Evolutionary conservation across 257 asterid genomes (phyloP), one percentile per base, ranked within the genome.

Genomic region (Nemophila menziesii): DNA sequence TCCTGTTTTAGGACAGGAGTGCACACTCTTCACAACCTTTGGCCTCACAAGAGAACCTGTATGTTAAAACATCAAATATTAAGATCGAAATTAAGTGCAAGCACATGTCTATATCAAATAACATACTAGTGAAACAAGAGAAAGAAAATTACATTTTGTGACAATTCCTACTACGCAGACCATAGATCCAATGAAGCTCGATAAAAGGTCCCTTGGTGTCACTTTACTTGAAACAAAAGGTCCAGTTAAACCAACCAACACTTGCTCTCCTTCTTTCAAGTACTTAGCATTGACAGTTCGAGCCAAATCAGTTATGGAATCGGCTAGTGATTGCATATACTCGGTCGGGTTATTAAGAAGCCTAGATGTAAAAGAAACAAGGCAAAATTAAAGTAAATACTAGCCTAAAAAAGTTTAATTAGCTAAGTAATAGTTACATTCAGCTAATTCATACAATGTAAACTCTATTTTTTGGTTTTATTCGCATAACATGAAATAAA

Each of bases 1-100:
- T 43, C 55, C 78, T 11, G 97, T 87, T 27, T 54, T 60, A 18
- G 93, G 90, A 65, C 97, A 83, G 71, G 80, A 87, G 57, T 83
- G 97, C 52, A 83, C 95, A 21, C 95, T 87, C 72, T 87, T 87
- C 53, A 87, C 95, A 64, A 87, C 97, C 75, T 87, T 87, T 52
- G 97, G 95, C 80, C 97, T 78, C 51, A 87, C 97, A 63, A 87
- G 95, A 55, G 97, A 87, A 77, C 95, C 97, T 87, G 53, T 48
- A 49, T 1, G 7, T 20, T 20, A 17, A 58, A 58, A 29, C 36
- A 29, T 7, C 33, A 26, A 26, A 4, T 29, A 29, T 29, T 29
- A 13, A 29, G 7, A 29, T 29, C 8, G 36, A 13, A 13, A 29
- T 13, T 10, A 26, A 26, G 5, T 26, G 10, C 33, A 26, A 26